Base-by-base conservation (phyloP, 371 early-diverging fungal species). In the Haplosporangium sp. region DNA sequence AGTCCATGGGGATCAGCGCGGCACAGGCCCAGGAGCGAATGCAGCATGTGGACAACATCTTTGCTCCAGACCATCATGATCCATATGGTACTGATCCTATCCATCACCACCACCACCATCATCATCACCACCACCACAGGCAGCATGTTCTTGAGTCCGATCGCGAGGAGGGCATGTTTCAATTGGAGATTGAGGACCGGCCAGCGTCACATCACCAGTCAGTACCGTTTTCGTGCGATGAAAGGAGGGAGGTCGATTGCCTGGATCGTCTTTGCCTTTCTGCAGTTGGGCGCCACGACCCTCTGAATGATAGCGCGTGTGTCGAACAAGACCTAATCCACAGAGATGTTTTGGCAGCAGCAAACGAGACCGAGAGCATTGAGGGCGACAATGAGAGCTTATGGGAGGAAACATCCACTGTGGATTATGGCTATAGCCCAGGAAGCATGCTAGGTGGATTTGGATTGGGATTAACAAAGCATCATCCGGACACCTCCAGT, bases 81-180 rank as follows among this genome's bases (percentile, higher is more conserved):
- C 59, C n/a, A 6, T 20, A 21, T 16, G 36, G 53, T 11, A 43
- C 29, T 29, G 29, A 4, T 29, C 29, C 29, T 29, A 29, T 1
- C 4, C 29, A 29, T 29, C 29, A 29, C 29, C 29, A 53, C 46
- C 11, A 29, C 23, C 16, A 14, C 9, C 40, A 18, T 36, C 55
- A 55, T 18, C 64, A 53, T 45, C 55, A 52, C 11, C 54, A 55
- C 36, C 63, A 37, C 11, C 47, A 55, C 11, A 12, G 20, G 13
- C 56, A 51, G 13, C 29, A 23, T n/a, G 47, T 45, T 13, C 53
- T 53, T 14, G 79, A 79, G 14, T 62, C 58, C 10, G 79, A 79
- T 45, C 79, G 79, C 23, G 79, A 79, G 12, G 79, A 79, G 40
- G 67, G 64, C 14, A 68, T 79, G 68, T 79, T 79, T 47, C 79